Base-by-base conservation (phyloP, 31 red algal species). In the Odonthalia washingtoniensis region DNA sequence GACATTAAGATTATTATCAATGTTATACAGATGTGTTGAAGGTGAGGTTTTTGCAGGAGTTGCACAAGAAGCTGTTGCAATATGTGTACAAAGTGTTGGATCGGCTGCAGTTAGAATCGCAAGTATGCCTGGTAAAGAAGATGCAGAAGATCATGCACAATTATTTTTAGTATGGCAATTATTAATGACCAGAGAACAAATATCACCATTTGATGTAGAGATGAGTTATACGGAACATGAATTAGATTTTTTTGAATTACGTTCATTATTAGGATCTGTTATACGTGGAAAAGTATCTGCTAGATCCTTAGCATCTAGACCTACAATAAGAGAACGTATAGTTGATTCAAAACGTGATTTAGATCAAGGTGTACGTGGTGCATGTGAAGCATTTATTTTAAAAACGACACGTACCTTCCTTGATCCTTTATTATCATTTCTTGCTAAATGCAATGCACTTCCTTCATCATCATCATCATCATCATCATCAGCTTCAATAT, bases 161-260 rank as follows among this genome's bases (percentile, higher is more conserved):
- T 69, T 95, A 26, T 98, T 98, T 76, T 79, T 92, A 24, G 75
- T 98, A 12, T 93, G 93, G 90, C 96, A 98, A 65, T 74, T 98
- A 35, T 65, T 93, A 27, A 90, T 95, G 80, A 84, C 94, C 36
- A 80, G 93, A 44, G 93, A 98, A 77, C 92, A 98, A 52, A 95
- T 95, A 27, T 82, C 87, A 3, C 96, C 93, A 6, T 98, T 98
- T 64, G 84, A 93, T 80, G 88, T 95, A 3, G 90, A 98, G 40
- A 93, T 98, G 86, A 89, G 85, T 36, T 95, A 95, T 82, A 90
- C 88, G 3, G 96, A 95, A 46, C 90, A 89, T 60, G 84, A 89
- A 77, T 81, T 97, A 18, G 82, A 90, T 45, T 89, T 92, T 65
- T 77, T 91, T 9, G 85, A 91, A 43, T 90, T 98, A 30, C 88